Evolutionary conservation across 495 filamentous ascomycete species (phyloP).

Genomic region (Hamigera avellanea): DNA sequence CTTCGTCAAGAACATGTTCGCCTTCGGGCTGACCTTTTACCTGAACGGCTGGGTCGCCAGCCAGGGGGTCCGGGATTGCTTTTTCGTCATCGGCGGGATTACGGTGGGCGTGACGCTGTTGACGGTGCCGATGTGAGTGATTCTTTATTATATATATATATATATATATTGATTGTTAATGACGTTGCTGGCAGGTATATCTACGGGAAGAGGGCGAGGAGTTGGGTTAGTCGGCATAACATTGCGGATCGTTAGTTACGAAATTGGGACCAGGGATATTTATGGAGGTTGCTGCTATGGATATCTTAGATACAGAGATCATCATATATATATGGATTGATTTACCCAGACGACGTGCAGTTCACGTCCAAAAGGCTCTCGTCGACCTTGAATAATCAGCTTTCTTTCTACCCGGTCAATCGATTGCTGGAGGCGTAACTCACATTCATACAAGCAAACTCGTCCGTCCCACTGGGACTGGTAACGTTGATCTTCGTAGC

Average conservation of each 20-base stretch:
- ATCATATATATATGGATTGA: too few species aligned
- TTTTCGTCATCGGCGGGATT: constrained; percentile 28
- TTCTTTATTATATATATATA: not conserved
- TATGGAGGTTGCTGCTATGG: constrained; percentile 8
- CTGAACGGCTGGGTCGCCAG: constrained; percentile 26
- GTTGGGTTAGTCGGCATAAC: constrained; percentile 17
- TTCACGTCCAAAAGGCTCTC: constrained; percentile 28
- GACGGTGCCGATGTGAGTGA: constrained; percentile 26
- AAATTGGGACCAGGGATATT: constrained; percentile 2
- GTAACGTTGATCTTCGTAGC: constrained; percentile 37
- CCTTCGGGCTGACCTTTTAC: constrained; percentile 26
- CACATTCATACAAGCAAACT: constrained; percentile 45
- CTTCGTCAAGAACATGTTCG: constrained; percentile 29
- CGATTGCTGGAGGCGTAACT: constrained; percentile 4
- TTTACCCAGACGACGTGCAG: constrained; percentile 24
- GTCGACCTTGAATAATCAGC: constrained; percentile 17
- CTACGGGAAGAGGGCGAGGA: constrained; percentile 16
- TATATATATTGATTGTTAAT: too few species aligned
- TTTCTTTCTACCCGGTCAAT: not conserved
- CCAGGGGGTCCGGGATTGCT: constrained; percentile 25
- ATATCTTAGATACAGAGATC: too few species aligned
- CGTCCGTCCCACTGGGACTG: constrained; percentile 36
- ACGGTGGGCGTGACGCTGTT: constrained; percentile 21
- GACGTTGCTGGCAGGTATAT: too few species aligned
- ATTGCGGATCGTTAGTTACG: constrained; percentile 11